phyloP scores from a whole-genome alignment of 2,329 filamentous ascomycete genomes.

The Aspergillus fumigatiaffinis region DNA sequence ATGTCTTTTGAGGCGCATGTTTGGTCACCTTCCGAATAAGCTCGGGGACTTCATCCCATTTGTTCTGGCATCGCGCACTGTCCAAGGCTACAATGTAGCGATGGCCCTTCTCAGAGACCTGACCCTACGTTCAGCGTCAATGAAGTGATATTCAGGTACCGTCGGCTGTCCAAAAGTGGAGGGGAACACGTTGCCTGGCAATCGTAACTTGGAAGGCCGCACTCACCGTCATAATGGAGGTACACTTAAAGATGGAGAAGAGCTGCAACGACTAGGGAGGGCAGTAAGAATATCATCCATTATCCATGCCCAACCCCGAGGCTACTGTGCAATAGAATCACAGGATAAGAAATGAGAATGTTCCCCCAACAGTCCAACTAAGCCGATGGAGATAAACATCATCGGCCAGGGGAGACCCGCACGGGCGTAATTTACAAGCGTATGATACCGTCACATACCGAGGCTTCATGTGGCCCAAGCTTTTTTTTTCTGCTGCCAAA shows the following conservation, averaged over 20 bases:
- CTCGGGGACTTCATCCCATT: conserved; percentile 83
- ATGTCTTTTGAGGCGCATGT: conserved; percentile 79
- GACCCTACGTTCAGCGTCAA: conserved; percentile 33
- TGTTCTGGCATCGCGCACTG: conserved; percentile 78
- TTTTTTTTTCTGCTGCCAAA: conserved; percentile 4
- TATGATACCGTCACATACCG: conserved; percentile 27
- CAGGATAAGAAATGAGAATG: neutral
- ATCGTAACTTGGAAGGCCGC: neutral
- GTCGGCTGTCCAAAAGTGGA: no score
- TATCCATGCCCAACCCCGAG: conserved; percentile 17
- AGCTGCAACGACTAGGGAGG: conserved; percentile 8
- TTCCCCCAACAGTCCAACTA: conserved; percentile 1
- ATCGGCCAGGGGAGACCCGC: conserved; percentile 21
- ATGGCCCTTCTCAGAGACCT: conserved; percentile 68
- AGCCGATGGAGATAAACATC: conserved; percentile 14
- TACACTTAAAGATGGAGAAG: conserved; percentile 6
- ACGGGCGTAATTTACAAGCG: conserved; percentile 5
- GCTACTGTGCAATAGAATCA: conserved; percentile 12
- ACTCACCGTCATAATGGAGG: conserved; percentile 22
- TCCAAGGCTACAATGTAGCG: conserved; percentile 81
- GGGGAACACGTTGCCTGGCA: conserved; percentile 1
- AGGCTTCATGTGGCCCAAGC: conserved; percentile 31
- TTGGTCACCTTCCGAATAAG: conserved; percentile 90
- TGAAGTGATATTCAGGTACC: neutral
- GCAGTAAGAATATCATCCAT: conserved; percentile 13